Evolutionary conservation across 164 flowering plant species (phyloP).

Genomic region (Umbilicus rupestris): DNA sequence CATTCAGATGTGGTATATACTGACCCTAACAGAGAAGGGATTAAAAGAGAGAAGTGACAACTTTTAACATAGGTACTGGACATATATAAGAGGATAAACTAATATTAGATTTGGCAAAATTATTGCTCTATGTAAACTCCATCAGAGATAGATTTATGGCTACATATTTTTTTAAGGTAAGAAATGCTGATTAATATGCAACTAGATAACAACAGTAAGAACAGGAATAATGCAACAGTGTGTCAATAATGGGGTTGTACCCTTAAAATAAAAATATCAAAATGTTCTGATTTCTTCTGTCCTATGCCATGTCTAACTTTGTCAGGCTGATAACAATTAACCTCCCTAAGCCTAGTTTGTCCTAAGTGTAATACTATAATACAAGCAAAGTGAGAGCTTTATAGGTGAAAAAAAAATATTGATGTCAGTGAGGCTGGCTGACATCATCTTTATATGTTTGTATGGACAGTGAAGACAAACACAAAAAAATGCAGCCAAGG

Average conservation of each 20-base stretch:
- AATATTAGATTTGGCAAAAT: too few relatives aligned
- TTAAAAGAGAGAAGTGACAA: too few relatives aligned
- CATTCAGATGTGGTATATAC: too few relatives aligned
- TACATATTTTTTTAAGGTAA: background rate
- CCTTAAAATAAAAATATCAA: background rate
- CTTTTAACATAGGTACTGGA: too few relatives aligned
- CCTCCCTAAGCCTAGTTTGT: background rate
- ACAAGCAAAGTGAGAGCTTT: background rate
- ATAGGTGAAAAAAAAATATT: background rate
- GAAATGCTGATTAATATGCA: background rate
- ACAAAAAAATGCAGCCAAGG: conserved; percentile 2
- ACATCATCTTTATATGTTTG: background rate
- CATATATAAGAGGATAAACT: too few relatives aligned
- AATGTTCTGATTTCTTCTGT: background rate
- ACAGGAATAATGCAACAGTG: conserved; percentile 4
- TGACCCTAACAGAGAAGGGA: too few relatives aligned
- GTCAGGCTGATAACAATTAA: background rate
- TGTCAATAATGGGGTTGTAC: background rate
- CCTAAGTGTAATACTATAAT: background rate
- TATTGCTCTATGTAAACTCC: too few relatives aligned
- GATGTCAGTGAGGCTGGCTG: background rate
- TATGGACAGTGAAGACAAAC: background rate
- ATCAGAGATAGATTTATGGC: background rate
- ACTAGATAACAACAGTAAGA: background rate
- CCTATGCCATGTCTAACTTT: background rate